Conservation (phyloP, 176 grass and related monocot species). For the Echinochloa phyllopogon region DNA sequence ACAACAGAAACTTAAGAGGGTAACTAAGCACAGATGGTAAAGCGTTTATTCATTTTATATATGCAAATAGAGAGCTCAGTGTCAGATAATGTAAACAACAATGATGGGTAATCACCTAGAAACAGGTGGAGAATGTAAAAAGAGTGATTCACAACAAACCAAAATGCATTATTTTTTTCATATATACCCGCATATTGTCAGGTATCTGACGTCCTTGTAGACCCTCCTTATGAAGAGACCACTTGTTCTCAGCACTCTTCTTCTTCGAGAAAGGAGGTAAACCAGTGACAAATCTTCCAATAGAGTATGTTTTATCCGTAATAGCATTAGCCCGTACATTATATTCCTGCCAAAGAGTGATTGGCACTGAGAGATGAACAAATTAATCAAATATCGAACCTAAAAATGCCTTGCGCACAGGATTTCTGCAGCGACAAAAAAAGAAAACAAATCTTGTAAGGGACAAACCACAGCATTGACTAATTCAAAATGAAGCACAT, state of each 20-base stretch:
- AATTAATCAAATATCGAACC: conserved; percentile 39
- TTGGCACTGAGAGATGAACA: conserved; percentile 12
- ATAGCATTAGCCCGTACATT: conserved; percentile 84
- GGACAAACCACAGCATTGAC: neutral
- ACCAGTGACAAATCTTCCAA: conserved; percentile 89
- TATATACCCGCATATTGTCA: conserved; percentile 68
- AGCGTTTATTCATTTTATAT: neutral
- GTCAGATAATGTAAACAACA: neutral
- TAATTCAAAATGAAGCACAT: conserved; percentile 7
- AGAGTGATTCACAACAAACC: neutral
- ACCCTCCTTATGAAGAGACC: conserved; percentile 96
- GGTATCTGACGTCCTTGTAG: conserved; percentile 81
- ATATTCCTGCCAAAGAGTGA: conserved; percentile 70
- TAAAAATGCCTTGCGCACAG: neutral
- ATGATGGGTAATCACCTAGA: neutral
- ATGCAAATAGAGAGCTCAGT: neutral
- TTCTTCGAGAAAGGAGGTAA: conserved; percentile 95
- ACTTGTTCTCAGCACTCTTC: conserved; percentile 84
- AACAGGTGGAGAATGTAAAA: neutral
- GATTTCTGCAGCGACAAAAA: neutral
- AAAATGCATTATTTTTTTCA: neutral
- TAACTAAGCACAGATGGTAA: neutral
- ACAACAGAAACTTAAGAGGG: neutral
- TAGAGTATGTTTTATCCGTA: conserved; percentile 75
- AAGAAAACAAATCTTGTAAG: conserved; percentile 3